Base-by-base conservation (phyloP, 2,329 filamentous ascomycete genomes). In the Talaromyces verruculosus region DNA sequence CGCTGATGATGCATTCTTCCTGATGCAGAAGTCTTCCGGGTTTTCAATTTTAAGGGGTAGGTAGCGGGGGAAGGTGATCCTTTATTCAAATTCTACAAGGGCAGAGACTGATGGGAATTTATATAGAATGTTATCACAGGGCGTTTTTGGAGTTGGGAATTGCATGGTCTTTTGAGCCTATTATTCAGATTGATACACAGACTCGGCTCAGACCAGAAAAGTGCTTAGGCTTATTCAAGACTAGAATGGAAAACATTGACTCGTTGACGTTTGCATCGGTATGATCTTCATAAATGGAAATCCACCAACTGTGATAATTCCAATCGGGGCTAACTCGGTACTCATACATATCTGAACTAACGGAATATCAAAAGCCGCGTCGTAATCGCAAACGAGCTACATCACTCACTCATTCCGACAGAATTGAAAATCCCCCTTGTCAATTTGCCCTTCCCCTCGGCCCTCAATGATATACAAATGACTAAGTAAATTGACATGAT, bases 331-430 rank as follows among this genome's bases (percentile, higher is more conserved):
- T 57, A 37, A 35, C 33, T 57, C 25, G 47, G 8, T 63, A 63
- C 15, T 63, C 61, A 63, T 63, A 63, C 61, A 63, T 55, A 41
- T 43, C 33, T 33, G 28, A 37, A 41, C n/a, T 5, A 37, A 57
- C 33, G 51, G 5, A 35, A 17, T 6, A 33, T 19, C 11, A 13
- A 37, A 25, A 53, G 28, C 17, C 30, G 5, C 13, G 19, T 39
- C 22, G 53, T 53, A 53, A 33, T 30, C 47, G 28, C 19, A 37
- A 37, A 39, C 13, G 33, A 39, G 35, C 33, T 28, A 28, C 45
- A 28, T 19, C 15, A 35, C 30, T 37, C 10, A 25, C 6, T n/a
- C 45, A 53, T 37, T n/a, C 33, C 10, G 51, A 35, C 51, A 3
- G 5, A 37, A 35, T 7, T 13, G 19, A 8, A 39, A 37, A 4